Base-by-base conservation (phyloP, 345 rosid genomes). In the Dovyalis caffra region DNA sequence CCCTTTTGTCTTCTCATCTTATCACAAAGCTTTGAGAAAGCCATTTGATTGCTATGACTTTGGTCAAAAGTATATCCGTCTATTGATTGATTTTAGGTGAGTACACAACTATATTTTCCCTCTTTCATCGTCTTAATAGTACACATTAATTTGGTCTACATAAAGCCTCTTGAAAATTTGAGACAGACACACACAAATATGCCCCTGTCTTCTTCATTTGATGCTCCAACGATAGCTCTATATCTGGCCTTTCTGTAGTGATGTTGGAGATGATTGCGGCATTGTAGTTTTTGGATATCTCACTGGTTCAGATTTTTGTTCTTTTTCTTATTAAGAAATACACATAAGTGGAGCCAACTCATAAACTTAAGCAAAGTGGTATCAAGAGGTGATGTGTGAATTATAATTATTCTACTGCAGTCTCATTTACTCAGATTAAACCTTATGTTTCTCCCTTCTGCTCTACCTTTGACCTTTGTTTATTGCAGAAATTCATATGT, bases 11-110 rank as follows among this genome's bases (percentile, higher is more conserved):
- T 92, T 95, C 80, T 72, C 83, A 34, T 92, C 97, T 29, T 83
- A 90, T 84, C 99, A 92, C 85, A 88, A 90, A 85, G 97, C 97
- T 70, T 25, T 90, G 80, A 82, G 97, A 76, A 89, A 91, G 81
- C 99, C 99, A 64, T 91, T 92, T 81, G 99, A 95, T 87, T 95
- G 92, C 83, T 95, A 86, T 81, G 79, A 83, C 82, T 89, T 95
- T 88, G 99, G 94, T 77, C 98, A 95, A 83, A 95, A 91, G 64
- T 95, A 91, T 79, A 86, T 95, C 64, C 90, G 97, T 34, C 97
- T 96, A 64, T 80, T 95, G 73, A 72, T 90, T 81, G 92, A 92
- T 87, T 95, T 92, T 87, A 83, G 86, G 99, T 95, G 78, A 87
- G 93, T 75, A 23, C 64, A 66, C 47, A 33, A 64, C n/a, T 38